A percentile compares a stretch with the other conserved stretches of the same genome.
These are phyloP conservation scores for Pseudogymnoascus sp. DNA, from an alignment of 2,329 filamentous ascomycete species.

Conservation along the genomic window DNA sequence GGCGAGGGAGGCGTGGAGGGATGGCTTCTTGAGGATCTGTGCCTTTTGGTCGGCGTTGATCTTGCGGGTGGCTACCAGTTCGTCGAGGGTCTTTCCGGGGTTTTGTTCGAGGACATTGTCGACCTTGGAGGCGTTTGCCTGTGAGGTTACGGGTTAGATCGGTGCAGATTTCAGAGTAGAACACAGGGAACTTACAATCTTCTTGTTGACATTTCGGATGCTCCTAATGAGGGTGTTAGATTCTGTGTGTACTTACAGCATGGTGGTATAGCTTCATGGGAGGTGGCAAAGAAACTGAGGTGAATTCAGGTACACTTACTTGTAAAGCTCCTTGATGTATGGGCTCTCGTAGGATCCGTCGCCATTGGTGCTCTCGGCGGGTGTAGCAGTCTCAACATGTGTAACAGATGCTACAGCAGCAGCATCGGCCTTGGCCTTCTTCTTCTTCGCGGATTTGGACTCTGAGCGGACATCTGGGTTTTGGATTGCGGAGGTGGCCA, in stretches of 20 bases:
- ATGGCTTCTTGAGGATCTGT: conserved; percentile 70
- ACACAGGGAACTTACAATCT: conserved; percentile 62
- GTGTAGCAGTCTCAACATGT: conserved; percentile 40
- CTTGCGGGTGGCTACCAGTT: conserved; percentile 63
- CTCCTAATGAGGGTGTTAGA: conserved; percentile 49
- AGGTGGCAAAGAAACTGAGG: not conserved
- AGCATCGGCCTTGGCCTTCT: conserved; percentile 52
- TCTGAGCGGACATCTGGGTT: conserved; percentile 57
- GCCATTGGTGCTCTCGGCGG: conserved; percentile 29
- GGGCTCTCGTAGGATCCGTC: conserved; percentile 64
- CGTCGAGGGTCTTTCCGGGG: conserved; percentile 63
- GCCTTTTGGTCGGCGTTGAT: conserved; percentile 79
- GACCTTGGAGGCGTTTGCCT: conserved; percentile 68
- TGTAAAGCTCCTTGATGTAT: conserved; percentile 83
- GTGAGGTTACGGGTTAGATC: conserved; percentile 20
- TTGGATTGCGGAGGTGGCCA: conserved; percentile 60
- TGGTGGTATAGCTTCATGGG: conserved; percentile 14
- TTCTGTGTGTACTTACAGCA: not conserved
- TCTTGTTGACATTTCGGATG: conserved; percentile 89
- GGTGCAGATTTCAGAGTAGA: not conserved
- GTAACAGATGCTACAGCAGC: conserved; percentile 43
- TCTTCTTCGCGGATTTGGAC: conserved; percentile 63
- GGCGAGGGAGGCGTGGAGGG: conserved; percentile 59
- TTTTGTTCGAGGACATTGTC: conserved; percentile 64
- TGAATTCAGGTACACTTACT: conserved; percentile 51